phyloP scores from a whole-genome alignment of 352 stramenopile genomes.

The Phytopythium aichiense region DNA sequence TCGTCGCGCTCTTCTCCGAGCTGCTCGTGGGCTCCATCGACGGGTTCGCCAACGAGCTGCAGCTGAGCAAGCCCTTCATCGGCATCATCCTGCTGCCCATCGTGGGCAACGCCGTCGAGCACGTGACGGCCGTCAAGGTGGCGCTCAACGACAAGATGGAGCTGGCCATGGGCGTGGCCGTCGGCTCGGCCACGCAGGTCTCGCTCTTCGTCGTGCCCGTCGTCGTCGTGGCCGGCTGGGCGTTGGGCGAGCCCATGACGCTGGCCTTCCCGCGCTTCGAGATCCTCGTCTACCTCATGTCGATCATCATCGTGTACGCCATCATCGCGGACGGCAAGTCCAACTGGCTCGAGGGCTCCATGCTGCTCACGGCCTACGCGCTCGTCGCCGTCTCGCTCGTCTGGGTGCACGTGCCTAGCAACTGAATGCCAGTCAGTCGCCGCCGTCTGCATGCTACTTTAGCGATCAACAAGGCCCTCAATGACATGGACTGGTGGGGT shows the following conservation, averaged over 20 bases:
- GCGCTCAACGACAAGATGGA: conserved; percentile 99
- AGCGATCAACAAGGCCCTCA: no score
- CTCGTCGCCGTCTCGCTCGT: conserved; percentile 84
- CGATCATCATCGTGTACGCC: conserved; percentile 94
- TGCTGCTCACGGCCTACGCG: conserved; percentile 90
- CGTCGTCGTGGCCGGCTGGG: conserved; percentile 94
- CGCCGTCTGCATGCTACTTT: no score
- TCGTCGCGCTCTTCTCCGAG: conserved; percentile 94
- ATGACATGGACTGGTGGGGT: no score
- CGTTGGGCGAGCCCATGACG: conserved; percentile 91
- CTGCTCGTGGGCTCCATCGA: conserved; percentile 87
- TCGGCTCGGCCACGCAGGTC: conserved; percentile 96
- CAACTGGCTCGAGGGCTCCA: conserved; percentile 91
- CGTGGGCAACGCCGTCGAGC: conserved; percentile 98
- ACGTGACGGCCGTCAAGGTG: conserved; percentile 96
- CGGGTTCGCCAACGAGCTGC: conserved; percentile 57
- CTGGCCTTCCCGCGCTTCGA: conserved; percentile 96
- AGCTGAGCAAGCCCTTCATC: conserved; percentile 85
- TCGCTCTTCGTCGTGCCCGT: conserved; percentile 96
- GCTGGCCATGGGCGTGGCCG: conserved; percentile 96
- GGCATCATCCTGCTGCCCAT: conserved; percentile 97
- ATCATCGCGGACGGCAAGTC: conserved; percentile 89
- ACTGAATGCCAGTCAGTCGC: background rate
- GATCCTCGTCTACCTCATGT: conserved; percentile 95
- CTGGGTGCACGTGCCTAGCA: conserved; percentile 66